Evolutionary conservation across 345 rosid genomes (phyloP), one percentile per base, ranked within the genome.

Genomic region (Bretschneidera sinensis): DNA sequence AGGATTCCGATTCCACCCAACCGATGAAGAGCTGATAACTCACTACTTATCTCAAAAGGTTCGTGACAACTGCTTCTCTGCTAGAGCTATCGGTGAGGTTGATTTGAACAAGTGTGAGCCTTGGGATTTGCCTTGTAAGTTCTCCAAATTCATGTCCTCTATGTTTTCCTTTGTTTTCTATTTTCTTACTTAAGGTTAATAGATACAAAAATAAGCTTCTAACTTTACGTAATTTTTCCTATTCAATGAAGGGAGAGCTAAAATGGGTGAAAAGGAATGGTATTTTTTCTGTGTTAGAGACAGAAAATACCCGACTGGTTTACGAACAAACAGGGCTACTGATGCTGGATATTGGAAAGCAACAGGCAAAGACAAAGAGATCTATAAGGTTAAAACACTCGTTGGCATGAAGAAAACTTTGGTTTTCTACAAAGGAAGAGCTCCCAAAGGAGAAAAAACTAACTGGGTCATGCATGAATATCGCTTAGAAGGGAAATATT

Each of bases 341-440:
- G 64, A 48, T 2, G 74, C 81, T 1, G 81, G 87, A 11, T 85
- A 85, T 8, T 84, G 89, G 90, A 85, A 85, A 60, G 90, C 90
- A 3, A 85, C 90, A n/a, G 90, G 86, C 4, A 84, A 79, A 69
- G 89, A 84, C 43, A 84, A 62, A 60, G 89, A 81, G 70, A 84
- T 84, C 34, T 73, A 61, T 65, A 75, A 65, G 18, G 79, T 47
- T 0, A 79, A 73, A 55, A 21, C 81, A 35, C 87, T 89, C 33
- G 91, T 89, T 52, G 97, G 97, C n/a, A 86, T 89, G 97, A 89
- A 89, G 74, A 89, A 89, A 73, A 89, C 97, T n/a, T 63, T 89
- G 51, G 97, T 89, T 60, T 89, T 89, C 73, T 89, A 89, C 67
- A 71, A 19, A 74, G 97, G 95, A 39, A 81, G 97, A 75, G 97